These are phyloP conservation scores for Neurospora hispaniola DNA, from an alignment of 495 filamentous ascomycete species.

Conservation along the genomic window DNA sequence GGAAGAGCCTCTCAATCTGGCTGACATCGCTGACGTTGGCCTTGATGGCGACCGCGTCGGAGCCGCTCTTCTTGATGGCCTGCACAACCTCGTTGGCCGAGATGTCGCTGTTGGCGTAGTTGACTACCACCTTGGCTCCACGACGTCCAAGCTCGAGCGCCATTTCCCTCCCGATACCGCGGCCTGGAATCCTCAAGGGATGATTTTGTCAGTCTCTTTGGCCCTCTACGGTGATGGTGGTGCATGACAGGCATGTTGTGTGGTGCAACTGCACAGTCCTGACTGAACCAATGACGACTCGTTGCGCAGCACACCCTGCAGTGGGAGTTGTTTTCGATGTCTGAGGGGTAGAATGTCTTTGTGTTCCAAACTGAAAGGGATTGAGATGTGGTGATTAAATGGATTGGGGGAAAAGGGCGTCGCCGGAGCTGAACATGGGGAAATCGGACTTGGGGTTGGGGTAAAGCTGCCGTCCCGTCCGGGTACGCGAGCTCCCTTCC, in stretches of 20 bases:
- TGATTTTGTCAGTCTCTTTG: background rate
- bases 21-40: slow-evolving; percentile 65
- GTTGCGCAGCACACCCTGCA: background rate
- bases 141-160: slow-evolving; percentile 66
- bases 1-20: slow-evolving; percentile 41
- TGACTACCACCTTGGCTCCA: slow-evolving; percentile 66
- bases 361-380: background rate
- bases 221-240: background rate
- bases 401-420: background rate
- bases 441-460: slow-evolving; percentile 28
- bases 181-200: slow-evolving; percentile 27
- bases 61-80: slow-evolving; percentile 47
- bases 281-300: background rate
- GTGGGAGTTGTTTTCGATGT: background rate
- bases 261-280: background rate
- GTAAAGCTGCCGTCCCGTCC: slow-evolving; percentile 17
- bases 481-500: background rate
- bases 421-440: background rate
- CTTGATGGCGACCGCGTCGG: slow-evolving; percentile 55
- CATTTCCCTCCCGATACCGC: slow-evolving; percentile 68
- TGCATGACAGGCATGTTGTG: background rate
- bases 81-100: slow-evolving; percentile 53
- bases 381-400: background rate
- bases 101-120: slow-evolving; percentile 55
- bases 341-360: background rate